Percentiles rank a stretch among this genome's conserved stretches.
Evolutionary conservation across 2,329 filamentous ascomycete genomes (phyloP).

Genomic region (Alternaria panax): DNA sequence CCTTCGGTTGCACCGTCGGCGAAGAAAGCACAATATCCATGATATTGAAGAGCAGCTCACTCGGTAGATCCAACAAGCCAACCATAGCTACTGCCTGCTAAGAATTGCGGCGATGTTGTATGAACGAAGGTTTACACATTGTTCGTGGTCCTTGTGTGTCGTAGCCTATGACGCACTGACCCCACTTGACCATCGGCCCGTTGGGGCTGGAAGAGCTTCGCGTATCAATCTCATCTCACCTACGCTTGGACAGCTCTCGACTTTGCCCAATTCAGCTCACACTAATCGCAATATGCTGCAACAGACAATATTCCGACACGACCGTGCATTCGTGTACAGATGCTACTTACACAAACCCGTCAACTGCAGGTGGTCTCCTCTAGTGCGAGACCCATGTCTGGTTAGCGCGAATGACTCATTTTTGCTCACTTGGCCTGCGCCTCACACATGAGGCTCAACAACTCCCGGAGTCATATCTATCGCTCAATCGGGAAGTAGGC

Average conservation of each 20-base stretch:
- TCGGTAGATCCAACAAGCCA: constrained; percentile 20
- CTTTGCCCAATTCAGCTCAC: background rate
- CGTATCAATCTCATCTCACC: background rate
- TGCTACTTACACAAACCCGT: background rate
- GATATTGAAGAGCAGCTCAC: constrained; percentile 19
- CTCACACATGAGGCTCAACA: constrained; percentile 4
- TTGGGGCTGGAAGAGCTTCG: background rate
- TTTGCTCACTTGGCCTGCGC: constrained; percentile 23
- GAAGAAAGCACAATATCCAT: constrained; percentile 14
- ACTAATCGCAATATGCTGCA: background rate
- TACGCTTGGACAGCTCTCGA: background rate
- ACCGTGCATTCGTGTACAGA: background rate
- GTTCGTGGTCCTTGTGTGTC: background rate
- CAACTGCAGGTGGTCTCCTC: no score
- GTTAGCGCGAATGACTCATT: constrained; percentile 40
- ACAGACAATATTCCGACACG: background rate
- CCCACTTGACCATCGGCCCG: constrained; percentile 2
- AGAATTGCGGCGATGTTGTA: background rate
- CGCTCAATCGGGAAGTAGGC: constrained; percentile 9
- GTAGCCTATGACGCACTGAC: background rate
- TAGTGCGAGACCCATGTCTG: constrained; percentile 22
- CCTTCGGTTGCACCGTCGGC: background rate
- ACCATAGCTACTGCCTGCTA: constrained; percentile 11
- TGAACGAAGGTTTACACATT: background rate
- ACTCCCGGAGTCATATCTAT: constrained; percentile 26